Evolutionary conservation across 169 alveolate genomes (phyloP).

Genomic region (Eimeria brunetti): DNA sequence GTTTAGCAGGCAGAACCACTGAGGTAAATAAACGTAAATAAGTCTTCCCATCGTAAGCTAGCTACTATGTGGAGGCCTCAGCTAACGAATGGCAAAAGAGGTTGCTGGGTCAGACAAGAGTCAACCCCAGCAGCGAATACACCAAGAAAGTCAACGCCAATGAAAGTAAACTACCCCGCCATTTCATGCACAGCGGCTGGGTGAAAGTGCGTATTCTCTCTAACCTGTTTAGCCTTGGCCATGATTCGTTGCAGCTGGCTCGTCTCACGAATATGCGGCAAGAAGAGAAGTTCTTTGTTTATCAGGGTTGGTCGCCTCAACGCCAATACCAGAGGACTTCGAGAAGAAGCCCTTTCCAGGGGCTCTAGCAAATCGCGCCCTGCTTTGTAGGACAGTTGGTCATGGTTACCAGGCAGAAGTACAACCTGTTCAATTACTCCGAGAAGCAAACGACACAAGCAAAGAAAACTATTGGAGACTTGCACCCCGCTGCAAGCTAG

Average conservation of each 20-base stretch:
- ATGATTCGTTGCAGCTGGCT: constrained; percentile 41
- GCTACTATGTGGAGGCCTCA: neutral
- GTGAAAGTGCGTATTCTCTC: neutral
- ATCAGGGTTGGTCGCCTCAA: constrained; percentile 67
- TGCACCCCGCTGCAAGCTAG: neutral
- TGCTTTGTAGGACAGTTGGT: constrained; percentile 43
- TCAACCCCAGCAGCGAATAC: neutral
- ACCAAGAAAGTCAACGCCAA: neutral
- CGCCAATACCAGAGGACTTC: constrained; percentile 48
- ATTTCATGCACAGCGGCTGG: neutral
- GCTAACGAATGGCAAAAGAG: neutral
- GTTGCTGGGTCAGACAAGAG: neutral
- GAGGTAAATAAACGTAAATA: neutral
- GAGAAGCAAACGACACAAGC: neutral
- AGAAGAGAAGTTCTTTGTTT: constrained; percentile 53
- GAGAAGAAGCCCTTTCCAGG: constrained; percentile 50
- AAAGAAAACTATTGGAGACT: neutral
- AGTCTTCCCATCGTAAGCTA: neutral
- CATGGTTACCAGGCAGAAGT: constrained; percentile 64
- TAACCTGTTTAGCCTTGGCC: constrained; percentile 46
- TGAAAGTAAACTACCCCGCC: neutral
- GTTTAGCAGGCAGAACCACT: neutral
- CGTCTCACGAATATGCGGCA: constrained; percentile 62
- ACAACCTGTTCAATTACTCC: constrained; percentile 14
- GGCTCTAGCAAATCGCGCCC: constrained; percentile 70